A percentile compares a stretch with the other conserved stretches of the same genome.
These are phyloP conservation scores for Aspergillus sp. DNA, from an alignment of 2,329 filamentous ascomycete genomes.

Conservation along the genomic window DNA sequence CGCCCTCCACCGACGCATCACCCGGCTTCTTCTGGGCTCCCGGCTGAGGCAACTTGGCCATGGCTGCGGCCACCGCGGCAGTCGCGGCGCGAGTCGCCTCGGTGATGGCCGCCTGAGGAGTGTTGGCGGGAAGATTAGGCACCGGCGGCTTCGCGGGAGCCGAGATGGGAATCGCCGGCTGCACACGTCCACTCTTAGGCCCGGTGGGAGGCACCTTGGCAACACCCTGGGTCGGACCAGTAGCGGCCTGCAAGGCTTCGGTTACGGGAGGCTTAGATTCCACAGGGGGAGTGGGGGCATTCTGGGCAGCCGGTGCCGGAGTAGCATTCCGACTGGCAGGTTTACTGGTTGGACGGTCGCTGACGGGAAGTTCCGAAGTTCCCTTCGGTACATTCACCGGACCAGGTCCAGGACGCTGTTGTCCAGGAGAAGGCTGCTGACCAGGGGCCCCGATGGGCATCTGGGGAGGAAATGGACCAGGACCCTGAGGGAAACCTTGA, in stretches of 20 bases:
- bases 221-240: slow-evolving; percentile 22
- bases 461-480: slow-evolving; percentile 63
- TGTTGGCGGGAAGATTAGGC: slow-evolving; percentile 31
- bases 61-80: slow-evolving; percentile 51
- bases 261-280: slow-evolving; percentile 40
- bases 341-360: slow-evolving; percentile 37
- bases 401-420: slow-evolving; percentile 34
- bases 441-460: slow-evolving; percentile 59
- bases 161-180: slow-evolving; percentile 47
- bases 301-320: slow-evolving; percentile 31
- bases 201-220: slow-evolving; percentile 26
- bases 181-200: slow-evolving; percentile 43
- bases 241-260: slow-evolving; percentile 33
- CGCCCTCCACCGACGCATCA: slow-evolving; percentile 38
- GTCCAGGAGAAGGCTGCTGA: slow-evolving; percentile 35
- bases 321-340: slow-evolving; percentile 34
- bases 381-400: slow-evolving; percentile 31
- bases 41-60: slow-evolving; percentile 50
- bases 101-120: slow-evolving; percentile 40
- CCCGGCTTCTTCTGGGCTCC: slow-evolving; percentile 33
- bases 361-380: slow-evolving; percentile 45
- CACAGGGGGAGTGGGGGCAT: slow-evolving; percentile 35
- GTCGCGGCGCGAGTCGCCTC: slow-evolving; percentile 51
- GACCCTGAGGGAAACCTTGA: slow-evolving; percentile 69
- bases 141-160: slow-evolving; percentile 35